Percentiles rank a stretch among this genome's conserved stretches.
phyloP scores from a whole-genome alignment of 805 yeast genomes.

The Debaryomyces castellii region DNA sequence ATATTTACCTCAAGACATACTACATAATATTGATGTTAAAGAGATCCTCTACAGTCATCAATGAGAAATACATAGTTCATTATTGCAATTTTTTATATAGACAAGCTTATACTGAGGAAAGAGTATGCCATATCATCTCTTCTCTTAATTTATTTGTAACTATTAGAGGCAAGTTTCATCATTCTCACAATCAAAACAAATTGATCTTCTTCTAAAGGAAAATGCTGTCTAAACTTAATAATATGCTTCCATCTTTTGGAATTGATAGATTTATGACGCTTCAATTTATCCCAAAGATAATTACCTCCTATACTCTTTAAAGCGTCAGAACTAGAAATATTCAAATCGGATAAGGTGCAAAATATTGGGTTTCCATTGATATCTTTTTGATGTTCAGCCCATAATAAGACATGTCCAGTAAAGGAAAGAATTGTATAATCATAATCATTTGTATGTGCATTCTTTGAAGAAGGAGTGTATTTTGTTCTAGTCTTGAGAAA shows the following conservation, averaged over 20 bases:
- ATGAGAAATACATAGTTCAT: too few species aligned
- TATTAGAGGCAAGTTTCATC: too few species aligned
- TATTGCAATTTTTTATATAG: too few species aligned
- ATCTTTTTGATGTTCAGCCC: slow-evolving; percentile 28
- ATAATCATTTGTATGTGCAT: slow-evolving; percentile 32
- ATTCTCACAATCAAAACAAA: slow-evolving; percentile 36
- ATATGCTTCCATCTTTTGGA: slow-evolving; percentile 44
- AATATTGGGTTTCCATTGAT: slow-evolving; percentile 8
- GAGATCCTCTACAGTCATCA: too few species aligned
- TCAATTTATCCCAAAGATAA: slow-evolving; percentile 40
- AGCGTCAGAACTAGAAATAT: slow-evolving; percentile 14
- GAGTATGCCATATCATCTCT: too few species aligned
- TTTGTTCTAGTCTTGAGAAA: slow-evolving; percentile 31
- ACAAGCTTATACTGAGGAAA: too few species aligned
- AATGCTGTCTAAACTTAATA: slow-evolving; percentile 33
- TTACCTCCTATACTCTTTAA: slow-evolving; percentile 33
- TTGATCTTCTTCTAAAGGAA: slow-evolving; percentile 39
- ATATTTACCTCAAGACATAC: too few species aligned
- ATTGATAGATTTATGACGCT: slow-evolving; percentile 32
- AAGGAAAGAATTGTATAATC: slow-evolving; percentile 39
- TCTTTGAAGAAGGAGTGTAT: slow-evolving; percentile 32
- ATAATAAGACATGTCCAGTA: slow-evolving; percentile 37
- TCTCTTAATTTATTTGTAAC: too few species aligned
- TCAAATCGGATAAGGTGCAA: slow-evolving; percentile 17
- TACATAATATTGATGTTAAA: too few species aligned